Conservation (phyloP, 2,329 filamentous ascomycete genomes). For the Septoria petroselini region DNA sequence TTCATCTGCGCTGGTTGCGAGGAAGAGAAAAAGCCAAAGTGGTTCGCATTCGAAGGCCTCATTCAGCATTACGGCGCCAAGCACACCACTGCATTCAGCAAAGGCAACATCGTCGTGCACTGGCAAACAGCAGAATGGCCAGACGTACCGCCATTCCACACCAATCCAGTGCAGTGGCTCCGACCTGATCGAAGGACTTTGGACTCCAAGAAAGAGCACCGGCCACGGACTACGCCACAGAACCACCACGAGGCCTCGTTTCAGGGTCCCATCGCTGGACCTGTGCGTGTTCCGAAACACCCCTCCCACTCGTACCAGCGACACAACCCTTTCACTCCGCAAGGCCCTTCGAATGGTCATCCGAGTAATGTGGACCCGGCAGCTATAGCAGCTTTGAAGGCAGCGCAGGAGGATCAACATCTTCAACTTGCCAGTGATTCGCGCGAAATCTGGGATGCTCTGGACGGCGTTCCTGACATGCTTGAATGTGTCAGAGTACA, state of each 20-base stretch:
- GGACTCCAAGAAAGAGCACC: constrained; percentile 15
- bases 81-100: constrained; percentile 67
- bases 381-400: constrained; percentile 1
- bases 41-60: constrained; percentile 73
- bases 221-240: constrained; percentile 23
- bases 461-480: constrained; percentile 59
- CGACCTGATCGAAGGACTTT: constrained; percentile 22
- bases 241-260: constrained; percentile 11
- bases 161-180: constrained; percentile 45
- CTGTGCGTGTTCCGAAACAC: not conserved
- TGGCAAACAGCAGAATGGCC: constrained; percentile 80
- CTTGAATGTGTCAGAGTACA: constrained; percentile 61
- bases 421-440: constrained; percentile 51
- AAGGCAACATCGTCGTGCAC: constrained; percentile 68
- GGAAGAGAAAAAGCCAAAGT: constrained; percentile 63
- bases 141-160: constrained; percentile 66
- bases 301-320: constrained; percentile 7
- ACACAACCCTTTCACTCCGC: not conserved
- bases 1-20: constrained; percentile 66
- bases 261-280: constrained; percentile 10
- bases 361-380: not conserved
- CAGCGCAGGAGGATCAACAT: constrained; percentile 23
- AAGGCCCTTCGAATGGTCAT: not conserved
- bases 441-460: constrained; percentile 61
- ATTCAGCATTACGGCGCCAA: constrained; percentile 82